Conservation (phyloP, 306 rosid genomes). For the Senna tora region DNA sequence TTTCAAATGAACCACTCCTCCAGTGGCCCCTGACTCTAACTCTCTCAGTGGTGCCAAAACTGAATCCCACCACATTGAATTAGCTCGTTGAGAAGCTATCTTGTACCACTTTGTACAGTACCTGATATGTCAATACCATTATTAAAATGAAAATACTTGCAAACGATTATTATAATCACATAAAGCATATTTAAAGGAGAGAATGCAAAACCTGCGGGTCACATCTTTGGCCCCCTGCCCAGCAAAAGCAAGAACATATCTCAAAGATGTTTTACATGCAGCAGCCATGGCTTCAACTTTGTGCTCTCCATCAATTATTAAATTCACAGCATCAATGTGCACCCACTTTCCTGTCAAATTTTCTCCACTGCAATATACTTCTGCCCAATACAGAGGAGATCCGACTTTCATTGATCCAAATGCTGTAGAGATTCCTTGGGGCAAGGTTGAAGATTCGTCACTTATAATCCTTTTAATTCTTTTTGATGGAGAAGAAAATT, state of each 20-base stretch:
- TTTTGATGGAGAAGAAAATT: slow-evolving; percentile 47
- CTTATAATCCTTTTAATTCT: slow-evolving; percentile 54
- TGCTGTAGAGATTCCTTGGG: slow-evolving; percentile 73
- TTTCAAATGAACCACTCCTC: slow-evolving; percentile 45
- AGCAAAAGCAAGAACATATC: slow-evolving; percentile 93
- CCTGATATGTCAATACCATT: slow-evolving; percentile 48
- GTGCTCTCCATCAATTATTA: slow-evolving; percentile 82
- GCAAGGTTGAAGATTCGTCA: slow-evolving; percentile 55
- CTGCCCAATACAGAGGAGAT: slow-evolving; percentile 94
- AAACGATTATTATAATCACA: slow-evolving; percentile 16
- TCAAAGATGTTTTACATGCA: slow-evolving; percentile 81
- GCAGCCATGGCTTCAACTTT: slow-evolving; percentile 85
- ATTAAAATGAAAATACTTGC: slow-evolving; percentile 5
- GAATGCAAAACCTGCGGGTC: slow-evolving; percentile 80
- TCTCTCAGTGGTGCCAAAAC: slow-evolving; percentile 83
- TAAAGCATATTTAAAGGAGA: slow-evolving; percentile 25
- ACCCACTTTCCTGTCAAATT: slow-evolving; percentile 97
- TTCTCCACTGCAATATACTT: slow-evolving; percentile 84
- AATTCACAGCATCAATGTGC: slow-evolving; percentile 82
- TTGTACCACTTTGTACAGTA: slow-evolving; percentile 90
- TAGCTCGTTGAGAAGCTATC: slow-evolving; percentile 75
- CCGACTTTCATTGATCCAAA: slow-evolving; percentile 83
- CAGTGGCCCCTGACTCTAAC: slow-evolving; percentile 68
- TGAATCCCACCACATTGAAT: slow-evolving; percentile 83
- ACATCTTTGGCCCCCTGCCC: slow-evolving; percentile 98